phyloP scores from a whole-genome alignment of 2,329 filamentous ascomycete species.

The Coniochaeta sp. region DNA sequence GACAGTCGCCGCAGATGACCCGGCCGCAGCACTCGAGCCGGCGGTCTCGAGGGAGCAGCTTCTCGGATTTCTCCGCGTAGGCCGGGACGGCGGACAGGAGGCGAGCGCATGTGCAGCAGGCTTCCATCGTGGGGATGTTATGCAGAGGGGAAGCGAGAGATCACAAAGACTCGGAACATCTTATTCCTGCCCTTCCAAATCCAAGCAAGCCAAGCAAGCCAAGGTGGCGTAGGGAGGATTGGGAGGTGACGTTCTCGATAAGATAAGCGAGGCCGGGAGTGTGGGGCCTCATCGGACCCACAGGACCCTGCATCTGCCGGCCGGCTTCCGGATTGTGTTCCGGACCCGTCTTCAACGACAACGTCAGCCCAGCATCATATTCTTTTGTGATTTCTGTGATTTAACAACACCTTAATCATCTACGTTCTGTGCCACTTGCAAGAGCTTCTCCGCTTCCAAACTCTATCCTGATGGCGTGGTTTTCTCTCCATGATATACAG shows the following conservation, averaged over 20 bases:
- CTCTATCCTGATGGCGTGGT: not conserved
- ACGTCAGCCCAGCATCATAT: not conserved
- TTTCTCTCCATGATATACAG: no score
- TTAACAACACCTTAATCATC: not conserved
- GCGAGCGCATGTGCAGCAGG: constrained; percentile 65
- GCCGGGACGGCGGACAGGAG: constrained; percentile 48
- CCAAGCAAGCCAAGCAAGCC: no score
- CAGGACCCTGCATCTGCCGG: not conserved
- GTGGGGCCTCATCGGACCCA: not conserved
- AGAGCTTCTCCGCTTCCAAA: not conserved
- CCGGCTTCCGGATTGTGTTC: not conserved
- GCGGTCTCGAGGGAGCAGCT: constrained; percentile 51
- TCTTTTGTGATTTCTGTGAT: not conserved
- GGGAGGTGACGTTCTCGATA: constrained; percentile 1
- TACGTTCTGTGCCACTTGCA: not conserved
- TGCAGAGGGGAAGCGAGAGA: no score
- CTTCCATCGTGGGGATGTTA: constrained; percentile 21
- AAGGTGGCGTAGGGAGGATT: no score
- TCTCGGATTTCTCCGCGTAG: constrained; percentile 47
- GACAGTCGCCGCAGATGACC: constrained; percentile 64
- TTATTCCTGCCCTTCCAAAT: no score
- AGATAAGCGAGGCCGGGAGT: not conserved
- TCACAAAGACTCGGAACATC: no score
- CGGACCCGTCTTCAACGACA: not conserved
- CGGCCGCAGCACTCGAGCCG: constrained; percentile 62